Evolutionary conservation across 2,329 filamentous ascomycete genomes (phyloP), one percentile per base, ranked within the genome.

Genomic region (Penicillium sp.): DNA sequence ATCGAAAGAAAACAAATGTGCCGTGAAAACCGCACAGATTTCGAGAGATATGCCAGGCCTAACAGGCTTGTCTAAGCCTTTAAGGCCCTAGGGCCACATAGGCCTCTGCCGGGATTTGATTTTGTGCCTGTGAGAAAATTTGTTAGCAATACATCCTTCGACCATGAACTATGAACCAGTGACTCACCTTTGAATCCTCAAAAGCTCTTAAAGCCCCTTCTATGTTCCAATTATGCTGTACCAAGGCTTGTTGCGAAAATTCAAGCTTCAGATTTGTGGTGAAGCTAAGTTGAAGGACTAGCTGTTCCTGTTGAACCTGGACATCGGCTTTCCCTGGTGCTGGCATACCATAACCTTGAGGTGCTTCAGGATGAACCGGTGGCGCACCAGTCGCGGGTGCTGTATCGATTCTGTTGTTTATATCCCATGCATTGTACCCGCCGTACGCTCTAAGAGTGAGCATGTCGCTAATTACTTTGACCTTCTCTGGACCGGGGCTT

Each of bases 381-480:
- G 63, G 60, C 23, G 66, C 61, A 20, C 62, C 49, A 21, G 24
- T 60, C 45, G 24, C 70, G 66, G 62, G 74, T 73, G 54, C 35
- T n/a, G 56, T 48, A 0, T 49, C 77, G 68, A 52, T 76, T 72
- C 63, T 69, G 55, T 58, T 65, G 43, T 62, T 67, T 21, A 65
- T 74, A 48, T 73, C 68, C 72, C 80, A 83, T 24, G 81, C 81
- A 55, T 79, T 74, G 30, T 69, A 68, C 48, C 82, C 83, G 47
- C 83, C 82, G 59, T 85, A 91, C 5, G 86, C 83, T 62, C 89
- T 83, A 50, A 96, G 75, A 14, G 84, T 85, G 40, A 95, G 78
- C 75, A 91, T 84, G 71, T 96, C 91, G 69, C 84, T 92, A 62
- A 92, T 80, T 38, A 96, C 88, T 48, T 90, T 83, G 55, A 95